phyloP scores from a whole-genome alignment of 208 protist species.

The Tritrichomonas musculus region DNA sequence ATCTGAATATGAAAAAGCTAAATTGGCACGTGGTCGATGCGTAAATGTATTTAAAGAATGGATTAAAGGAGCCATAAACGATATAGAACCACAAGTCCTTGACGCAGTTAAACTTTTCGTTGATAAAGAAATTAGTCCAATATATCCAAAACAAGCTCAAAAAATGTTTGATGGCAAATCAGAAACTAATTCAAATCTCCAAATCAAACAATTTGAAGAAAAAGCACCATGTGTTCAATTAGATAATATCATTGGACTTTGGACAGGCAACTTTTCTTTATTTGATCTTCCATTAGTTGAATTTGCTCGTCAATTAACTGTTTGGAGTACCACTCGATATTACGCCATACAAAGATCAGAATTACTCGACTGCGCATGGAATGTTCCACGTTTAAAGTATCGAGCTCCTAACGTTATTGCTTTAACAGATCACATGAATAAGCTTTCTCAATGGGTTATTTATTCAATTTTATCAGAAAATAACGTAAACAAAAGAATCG shows the following conservation, averaged over 20 bases:
- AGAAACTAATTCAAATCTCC: not conserved
- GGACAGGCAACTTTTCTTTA: not conserved
- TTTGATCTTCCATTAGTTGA: not conserved
- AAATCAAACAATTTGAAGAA: not conserved
- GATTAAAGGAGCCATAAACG: not conserved
- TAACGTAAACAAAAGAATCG: not conserved
- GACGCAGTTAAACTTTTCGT: not conserved
- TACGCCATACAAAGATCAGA: not conserved
- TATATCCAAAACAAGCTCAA: not conserved
- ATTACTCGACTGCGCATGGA: not conserved
- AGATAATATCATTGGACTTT: not conserved
- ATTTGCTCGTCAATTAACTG: not conserved
- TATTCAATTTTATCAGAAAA: not conserved
- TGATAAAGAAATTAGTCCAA: not conserved
- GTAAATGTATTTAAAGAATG: not conserved
- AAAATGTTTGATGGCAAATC: not conserved
- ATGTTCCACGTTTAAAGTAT: conserved; percentile 15
- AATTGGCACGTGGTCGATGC: not conserved
- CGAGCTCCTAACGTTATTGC: not conserved
- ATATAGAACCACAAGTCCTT: conserved; percentile 9
- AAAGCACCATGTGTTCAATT: not conserved
- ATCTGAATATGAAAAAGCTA: no score
- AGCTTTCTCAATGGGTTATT: not conserved
- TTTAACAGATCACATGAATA: not conserved
- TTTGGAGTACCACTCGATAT: not conserved